These are phyloP conservation scores for Paramyrothecium sp. DNA, from an alignment of 2,329 filamentous ascomycete genomes.

Conservation along the genomic window DNA sequence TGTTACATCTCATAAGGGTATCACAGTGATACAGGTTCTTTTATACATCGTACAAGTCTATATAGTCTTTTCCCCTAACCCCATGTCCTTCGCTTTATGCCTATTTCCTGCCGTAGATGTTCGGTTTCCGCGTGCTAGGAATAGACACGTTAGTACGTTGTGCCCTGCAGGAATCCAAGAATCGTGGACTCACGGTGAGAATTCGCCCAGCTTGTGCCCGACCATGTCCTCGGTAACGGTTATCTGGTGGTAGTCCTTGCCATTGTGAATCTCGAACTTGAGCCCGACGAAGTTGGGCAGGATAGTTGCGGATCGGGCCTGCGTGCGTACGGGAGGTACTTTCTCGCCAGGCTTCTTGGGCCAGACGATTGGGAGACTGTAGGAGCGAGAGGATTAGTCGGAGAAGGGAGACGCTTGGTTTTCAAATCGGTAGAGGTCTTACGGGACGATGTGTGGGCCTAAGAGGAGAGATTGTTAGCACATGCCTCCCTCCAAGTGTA, in stretches of 20 bases:
- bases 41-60: constrained; percentile 25
- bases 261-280: constrained; percentile 88
- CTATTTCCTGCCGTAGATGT: constrained; percentile 48
- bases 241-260: constrained; percentile 81
- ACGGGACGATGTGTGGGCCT: constrained; percentile 56
- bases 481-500: background rate
- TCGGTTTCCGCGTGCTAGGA: constrained; percentile 55
- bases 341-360: constrained; percentile 59
- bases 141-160: no score
- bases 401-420: constrained; percentile 7
- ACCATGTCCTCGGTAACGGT: constrained; percentile 94
- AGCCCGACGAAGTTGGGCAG: constrained; percentile 89
- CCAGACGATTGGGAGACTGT: constrained; percentile 62
- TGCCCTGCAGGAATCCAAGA: background rate
- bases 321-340: constrained; percentile 75
- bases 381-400: constrained; percentile 20
- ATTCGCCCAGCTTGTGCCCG: constrained; percentile 91
- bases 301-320: constrained; percentile 85
- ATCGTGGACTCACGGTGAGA: constrained; percentile 69
- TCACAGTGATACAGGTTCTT: constrained; percentile 23
- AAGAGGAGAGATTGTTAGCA: constrained; percentile 14
- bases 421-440: constrained; percentile 24
- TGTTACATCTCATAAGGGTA: constrained; percentile 2
- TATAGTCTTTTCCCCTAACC: constrained; percentile 12
- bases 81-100: constrained; percentile 3